These are phyloP conservation scores for Clarireedia sp. DNA, from an alignment of 2,329 filamentous ascomycete genomes.

Conservation along the genomic window DNA sequence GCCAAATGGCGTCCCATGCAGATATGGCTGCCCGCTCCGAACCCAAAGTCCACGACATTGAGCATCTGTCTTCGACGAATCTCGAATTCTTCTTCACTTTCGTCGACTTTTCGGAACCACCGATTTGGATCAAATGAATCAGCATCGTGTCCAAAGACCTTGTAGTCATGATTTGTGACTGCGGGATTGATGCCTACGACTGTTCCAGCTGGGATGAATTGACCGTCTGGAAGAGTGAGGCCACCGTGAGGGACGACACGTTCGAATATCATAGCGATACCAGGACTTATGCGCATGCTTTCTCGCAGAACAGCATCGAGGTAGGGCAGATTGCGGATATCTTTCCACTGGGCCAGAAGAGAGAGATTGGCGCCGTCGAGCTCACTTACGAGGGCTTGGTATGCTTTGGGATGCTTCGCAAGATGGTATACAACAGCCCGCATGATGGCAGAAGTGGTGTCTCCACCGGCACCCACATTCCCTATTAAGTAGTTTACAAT, in stretches of 20 bases:
- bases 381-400: not conserved
- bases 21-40: not conserved
- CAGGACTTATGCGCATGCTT: not conserved
- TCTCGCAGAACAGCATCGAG: not conserved
- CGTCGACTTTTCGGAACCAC: constrained; percentile 29
- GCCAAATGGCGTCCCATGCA: not conserved
- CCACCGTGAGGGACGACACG: constrained; percentile 6
- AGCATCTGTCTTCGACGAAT: not conserved
- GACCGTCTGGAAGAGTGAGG: not conserved
- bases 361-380: not conserved
- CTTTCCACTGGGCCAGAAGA: not conserved
- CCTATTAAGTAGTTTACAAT: not conserved
- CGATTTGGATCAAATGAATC: constrained; percentile 52
- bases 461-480: not conserved
- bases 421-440: not conserved
- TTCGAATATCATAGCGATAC: not conserved
- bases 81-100: not conserved
- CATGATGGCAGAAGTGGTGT: not conserved
- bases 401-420: not conserved
- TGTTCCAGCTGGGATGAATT: constrained; percentile 43
- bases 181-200: constrained; percentile 39
- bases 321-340: not conserved
- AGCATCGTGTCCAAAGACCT: constrained; percentile 53
- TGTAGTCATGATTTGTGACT: constrained; percentile 42
- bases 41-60: not conserved